Conservation (phyloP, 2,329 filamentous ascomycete genomes). For the Drechmeria coniospora region DNA sequence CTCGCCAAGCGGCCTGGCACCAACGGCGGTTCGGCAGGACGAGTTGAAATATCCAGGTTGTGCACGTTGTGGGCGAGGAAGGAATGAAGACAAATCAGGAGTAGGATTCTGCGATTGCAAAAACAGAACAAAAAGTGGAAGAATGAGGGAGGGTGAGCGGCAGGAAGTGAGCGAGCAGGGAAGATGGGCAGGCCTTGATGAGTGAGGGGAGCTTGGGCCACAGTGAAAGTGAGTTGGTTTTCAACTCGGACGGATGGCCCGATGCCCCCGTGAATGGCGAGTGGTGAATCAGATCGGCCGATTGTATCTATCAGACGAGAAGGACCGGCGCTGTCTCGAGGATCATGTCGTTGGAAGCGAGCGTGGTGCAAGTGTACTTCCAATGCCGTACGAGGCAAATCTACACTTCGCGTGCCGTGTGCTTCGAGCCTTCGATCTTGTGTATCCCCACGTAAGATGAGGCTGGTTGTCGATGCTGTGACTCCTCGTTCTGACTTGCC, state of each 20-base stretch:
- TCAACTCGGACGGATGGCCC: no score
- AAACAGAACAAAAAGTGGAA: neutral
- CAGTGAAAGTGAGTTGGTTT: neutral
- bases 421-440: slow-evolving; percentile 1
- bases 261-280: no score
- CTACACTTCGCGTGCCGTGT: neutral
- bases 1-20: neutral
- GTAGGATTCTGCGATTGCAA: no score
- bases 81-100: neutral
- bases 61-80: neutral
- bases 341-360: slow-evolving; percentile 1
- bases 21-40: neutral
- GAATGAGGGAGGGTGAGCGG: neutral
- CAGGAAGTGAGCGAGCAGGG: neutral
- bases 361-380: neutral
- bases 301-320: neutral
- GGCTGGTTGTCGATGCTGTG: no score
- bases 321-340: neutral
- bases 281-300: no score
- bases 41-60: neutral
- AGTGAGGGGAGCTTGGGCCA: neutral
- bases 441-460: neutral
- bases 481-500: no score
- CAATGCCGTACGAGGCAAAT: neutral
- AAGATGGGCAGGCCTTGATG: neutral